Percentiles rank a stretch among this genome's conserved stretches.
Evolutionary conservation across 768 basidiomycete species (phyloP).

Genomic region (Auriscalpium orientale): DNA sequence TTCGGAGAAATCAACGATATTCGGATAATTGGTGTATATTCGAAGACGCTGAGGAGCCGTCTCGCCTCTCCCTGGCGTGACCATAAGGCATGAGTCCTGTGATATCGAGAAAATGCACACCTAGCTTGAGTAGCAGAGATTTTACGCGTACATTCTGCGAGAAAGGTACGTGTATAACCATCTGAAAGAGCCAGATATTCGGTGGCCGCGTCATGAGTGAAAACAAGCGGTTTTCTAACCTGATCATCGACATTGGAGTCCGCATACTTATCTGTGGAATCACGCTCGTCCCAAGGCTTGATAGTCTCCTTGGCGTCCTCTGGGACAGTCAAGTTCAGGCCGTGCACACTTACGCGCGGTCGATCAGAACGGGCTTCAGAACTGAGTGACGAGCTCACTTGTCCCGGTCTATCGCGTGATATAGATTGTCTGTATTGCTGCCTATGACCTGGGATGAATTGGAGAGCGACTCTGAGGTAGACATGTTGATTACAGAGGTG

Average conservation of each 20-base stretch:
- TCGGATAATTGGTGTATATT: constrained; percentile 66
- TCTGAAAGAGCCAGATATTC: constrained; percentile 31
- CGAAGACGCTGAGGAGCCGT: constrained; percentile 66
- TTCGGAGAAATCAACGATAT: constrained; percentile 72
- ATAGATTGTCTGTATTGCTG: constrained; percentile 48
- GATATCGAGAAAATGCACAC: constrained; percentile 29
- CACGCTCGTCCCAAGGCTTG: constrained; percentile 77
- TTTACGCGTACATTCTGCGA: constrained; percentile 67
- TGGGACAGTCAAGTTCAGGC: constrained; percentile 72
- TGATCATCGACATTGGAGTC: constrained; percentile 85
- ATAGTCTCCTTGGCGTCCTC: constrained; percentile 72
- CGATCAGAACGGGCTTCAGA: not conserved
- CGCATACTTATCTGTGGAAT: constrained; percentile 54
- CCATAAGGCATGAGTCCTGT: constrained; percentile 4
- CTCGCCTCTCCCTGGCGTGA: constrained; percentile 61
- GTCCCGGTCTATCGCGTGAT: constrained; percentile 53
- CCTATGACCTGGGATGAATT: constrained; percentile 38
- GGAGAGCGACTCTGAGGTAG: constrained; percentile 26
- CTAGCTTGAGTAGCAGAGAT: constrained; percentile 70
- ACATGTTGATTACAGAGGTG: not conserved
- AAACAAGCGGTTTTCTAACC: constrained; percentile 32
- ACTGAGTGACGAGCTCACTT: constrained; percentile 28
- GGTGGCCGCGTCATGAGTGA: not conserved
- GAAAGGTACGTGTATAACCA: constrained; percentile 80
- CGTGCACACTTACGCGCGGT: constrained; percentile 52